These are phyloP conservation scores for Colletotrichum noveboracense DNA, from an alignment of 2,329 filamentous ascomycete genomes.

Conservation along the genomic window DNA sequence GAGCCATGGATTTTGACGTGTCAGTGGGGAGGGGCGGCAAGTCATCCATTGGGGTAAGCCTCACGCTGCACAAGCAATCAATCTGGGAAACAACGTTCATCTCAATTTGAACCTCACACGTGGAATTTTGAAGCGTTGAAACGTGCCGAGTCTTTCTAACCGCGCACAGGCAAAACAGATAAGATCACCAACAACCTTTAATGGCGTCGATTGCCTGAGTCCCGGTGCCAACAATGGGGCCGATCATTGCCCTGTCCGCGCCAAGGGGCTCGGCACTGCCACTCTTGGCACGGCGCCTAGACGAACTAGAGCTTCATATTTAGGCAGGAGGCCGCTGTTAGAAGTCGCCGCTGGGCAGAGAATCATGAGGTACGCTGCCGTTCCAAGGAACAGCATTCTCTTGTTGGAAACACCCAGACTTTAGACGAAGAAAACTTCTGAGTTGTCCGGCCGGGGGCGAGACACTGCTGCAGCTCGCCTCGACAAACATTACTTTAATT, in stretches of 20 bases:
- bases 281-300: constrained; percentile 12
- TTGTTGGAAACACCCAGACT: not conserved
- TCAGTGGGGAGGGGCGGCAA: not conserved
- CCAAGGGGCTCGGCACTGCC: constrained; percentile 13
- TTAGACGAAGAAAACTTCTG: not conserved
- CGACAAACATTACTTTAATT: not conserved
- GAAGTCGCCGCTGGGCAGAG: not conserved
- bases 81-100: not conserved
- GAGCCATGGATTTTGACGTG: not conserved
- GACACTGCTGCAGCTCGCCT: not conserved
- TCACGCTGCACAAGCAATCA: not conserved
- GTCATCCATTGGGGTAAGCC: not conserved
- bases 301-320: constrained; percentile 12
- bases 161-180: not conserved
- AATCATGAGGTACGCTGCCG: not conserved
- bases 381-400: not conserved
- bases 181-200: not conserved
- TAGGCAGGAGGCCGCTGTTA: not conserved
- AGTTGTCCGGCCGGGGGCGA: not conserved
- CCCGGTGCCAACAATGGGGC: not conserved
- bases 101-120: not conserved
- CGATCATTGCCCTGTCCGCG: constrained; percentile 6
- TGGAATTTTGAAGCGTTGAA: constrained; percentile 5
- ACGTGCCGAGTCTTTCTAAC: not conserved
- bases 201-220: not conserved